Evolutionary conservation across 2,329 filamentous ascomycete genomes (phyloP).

Genomic region (Phialophora expanda): DNA sequence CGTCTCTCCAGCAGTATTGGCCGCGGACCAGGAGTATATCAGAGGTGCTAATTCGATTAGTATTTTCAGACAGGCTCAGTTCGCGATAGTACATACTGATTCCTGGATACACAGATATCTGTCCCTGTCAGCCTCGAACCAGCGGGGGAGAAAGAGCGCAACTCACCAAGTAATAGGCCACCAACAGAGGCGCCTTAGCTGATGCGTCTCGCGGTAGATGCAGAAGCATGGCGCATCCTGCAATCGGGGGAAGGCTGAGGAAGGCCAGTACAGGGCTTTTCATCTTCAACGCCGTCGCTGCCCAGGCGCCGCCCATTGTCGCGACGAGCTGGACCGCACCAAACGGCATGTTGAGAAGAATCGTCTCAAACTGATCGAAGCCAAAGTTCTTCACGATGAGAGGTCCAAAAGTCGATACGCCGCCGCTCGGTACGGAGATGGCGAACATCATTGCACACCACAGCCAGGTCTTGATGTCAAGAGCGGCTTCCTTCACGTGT

Average conservation of each 20-base stretch:
- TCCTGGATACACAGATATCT: slow-evolving; percentile 65
- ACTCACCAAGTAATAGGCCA: slow-evolving; percentile 60
- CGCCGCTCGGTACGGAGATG: slow-evolving; percentile 50
- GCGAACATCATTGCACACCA: slow-evolving; percentile 61
- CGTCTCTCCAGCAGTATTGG: slow-evolving; percentile 68
- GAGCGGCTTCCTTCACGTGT: slow-evolving; percentile 59
- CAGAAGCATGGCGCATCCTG: slow-evolving; percentile 61
- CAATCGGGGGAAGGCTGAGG: slow-evolving; percentile 63
- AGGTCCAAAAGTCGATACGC: slow-evolving; percentile 34
- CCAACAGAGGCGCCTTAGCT: slow-evolving; percentile 58
- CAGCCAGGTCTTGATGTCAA: slow-evolving; percentile 66
- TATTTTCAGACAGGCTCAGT: background rate
- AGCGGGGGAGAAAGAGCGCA: slow-evolving; percentile 30
- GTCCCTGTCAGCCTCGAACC: slow-evolving; percentile 1
- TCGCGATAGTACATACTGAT: slow-evolving; percentile 46
- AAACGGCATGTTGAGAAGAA: slow-evolving; percentile 39
- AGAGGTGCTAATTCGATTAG: slow-evolving; percentile 54
- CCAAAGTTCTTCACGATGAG: slow-evolving; percentile 39
- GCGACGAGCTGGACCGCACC: slow-evolving; percentile 61
- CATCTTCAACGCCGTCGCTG: slow-evolving; percentile 60
- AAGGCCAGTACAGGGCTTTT: slow-evolving; percentile 62
- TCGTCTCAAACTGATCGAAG: slow-evolving; percentile 34
- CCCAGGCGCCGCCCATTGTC: slow-evolving; percentile 62
- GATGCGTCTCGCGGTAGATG: slow-evolving; percentile 53
- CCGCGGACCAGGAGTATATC: slow-evolving; percentile 73